Evolutionary conservation across 352 stramenopile genomes (phyloP).

Genomic region (Pythium brassicae): DNA sequence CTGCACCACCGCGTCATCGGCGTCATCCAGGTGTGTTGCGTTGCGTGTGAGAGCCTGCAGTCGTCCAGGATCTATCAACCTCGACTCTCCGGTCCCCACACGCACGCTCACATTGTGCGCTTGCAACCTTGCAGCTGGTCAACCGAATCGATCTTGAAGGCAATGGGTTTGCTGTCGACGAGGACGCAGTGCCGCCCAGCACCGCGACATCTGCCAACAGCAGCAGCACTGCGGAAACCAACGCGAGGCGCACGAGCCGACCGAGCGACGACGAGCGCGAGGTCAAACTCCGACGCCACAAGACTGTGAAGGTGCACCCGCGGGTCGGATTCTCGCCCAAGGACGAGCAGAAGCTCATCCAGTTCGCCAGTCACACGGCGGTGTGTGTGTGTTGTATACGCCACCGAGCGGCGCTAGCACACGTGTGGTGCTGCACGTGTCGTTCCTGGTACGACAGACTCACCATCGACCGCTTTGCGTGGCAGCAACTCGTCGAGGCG

Average conservation of each 20-base stretch:
- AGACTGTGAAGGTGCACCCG: conserved; percentile 19
- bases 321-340: conserved; percentile 45
- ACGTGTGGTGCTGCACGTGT: not conserved
- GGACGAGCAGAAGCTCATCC: conserved; percentile 63
- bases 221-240: not conserved
- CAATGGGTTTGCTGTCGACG: not conserved
- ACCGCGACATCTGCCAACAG: not conserved
- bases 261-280: conserved; percentile 28
- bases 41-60: not conserved
- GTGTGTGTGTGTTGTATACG: conserved; percentile 17
- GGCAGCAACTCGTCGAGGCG: conserved; percentile 44
- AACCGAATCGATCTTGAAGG: conserved; percentile 40
- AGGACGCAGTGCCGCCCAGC: not conserved
- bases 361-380: conserved; percentile 52
- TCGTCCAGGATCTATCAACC: no score
- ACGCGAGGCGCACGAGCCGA: not conserved
- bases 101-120: not conserved
- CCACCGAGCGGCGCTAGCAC: no score
- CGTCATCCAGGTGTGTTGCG: conserved; percentile 36
- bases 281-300: conserved; percentile 31
- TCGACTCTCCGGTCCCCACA: no score
- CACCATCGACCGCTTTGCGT: not conserved
- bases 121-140: conserved; percentile 26
- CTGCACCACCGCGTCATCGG: conserved; percentile 50
- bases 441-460: not conserved